Evolutionary conservation across 768 basidiomycete species (phyloP), one percentile per base, ranked within the genome.

Genomic region (Leccinum obscurum): DNA sequence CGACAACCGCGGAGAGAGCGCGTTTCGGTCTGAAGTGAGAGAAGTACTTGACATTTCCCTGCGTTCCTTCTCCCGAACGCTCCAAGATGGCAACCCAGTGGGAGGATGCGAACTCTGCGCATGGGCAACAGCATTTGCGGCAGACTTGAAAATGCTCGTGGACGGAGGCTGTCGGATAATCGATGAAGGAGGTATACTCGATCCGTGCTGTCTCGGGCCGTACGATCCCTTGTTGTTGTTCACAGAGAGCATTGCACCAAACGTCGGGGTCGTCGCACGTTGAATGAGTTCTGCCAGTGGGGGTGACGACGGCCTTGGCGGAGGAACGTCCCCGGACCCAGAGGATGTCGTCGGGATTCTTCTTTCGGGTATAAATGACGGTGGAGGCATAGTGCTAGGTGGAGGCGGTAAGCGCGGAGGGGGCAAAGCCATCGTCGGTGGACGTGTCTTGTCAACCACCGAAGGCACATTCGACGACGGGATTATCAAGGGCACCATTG

Each of bases 201-300:
- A 83, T n/a, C 87, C 87, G 72, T 86, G 85, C 56, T 82, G 83
- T 28, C 91, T 83, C 39, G 80, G 68, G 54, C 78, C 77, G 54
- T 80, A 80, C 17, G 72, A 72, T 54, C 78, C 73, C 58, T 75
- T 81, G 35, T 81, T 81, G 35, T 85, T 81, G 35, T 85, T 83
- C 9, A 87, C 80, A 41, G 81, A 79, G 17, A 89, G 77, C 56
- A 83, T 80, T 2, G 85, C 76, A 2, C 89, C 89, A 65, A 91
- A 86, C 6, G 88, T 88, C 1, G 92, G 92, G 1, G 92, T 93
- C 4, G 92, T 92, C 10, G 95, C 93, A 14, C 95, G 90, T 68
- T 93, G 89, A 62, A 97, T 87, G 69, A 97, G 89, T 58, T 98
- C 95, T 17, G 89, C 79, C 17, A 95, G 96, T 6, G 95, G 95